phyloP scores from a whole-genome alignment of 768 basidiomycete species.

The Leccinum aurantiacum region DNA sequence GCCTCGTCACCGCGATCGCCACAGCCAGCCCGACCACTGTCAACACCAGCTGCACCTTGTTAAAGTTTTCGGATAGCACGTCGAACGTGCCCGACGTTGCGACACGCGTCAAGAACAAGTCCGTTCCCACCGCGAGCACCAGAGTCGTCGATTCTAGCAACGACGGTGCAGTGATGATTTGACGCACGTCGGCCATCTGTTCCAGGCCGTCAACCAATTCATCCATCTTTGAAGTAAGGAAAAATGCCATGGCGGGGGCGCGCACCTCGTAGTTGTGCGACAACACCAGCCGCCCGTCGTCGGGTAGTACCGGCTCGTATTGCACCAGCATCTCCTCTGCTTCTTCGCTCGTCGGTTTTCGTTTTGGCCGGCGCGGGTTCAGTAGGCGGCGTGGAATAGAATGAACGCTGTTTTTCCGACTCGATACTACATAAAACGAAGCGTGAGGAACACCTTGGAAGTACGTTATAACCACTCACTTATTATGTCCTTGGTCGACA shows the following conservation, averaged over 20 bases:
- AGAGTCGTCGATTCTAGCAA: constrained; percentile 91
- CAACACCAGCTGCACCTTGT: constrained; percentile 86
- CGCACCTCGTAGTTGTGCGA: constrained; percentile 57
- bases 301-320: constrained; percentile 77
- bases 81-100: constrained; percentile 92
- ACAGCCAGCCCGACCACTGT: constrained; percentile 70
- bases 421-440: constrained; percentile 61
- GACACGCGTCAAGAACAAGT: constrained; percentile 84
- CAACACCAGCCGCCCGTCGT: constrained; percentile 60
- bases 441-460: not conserved
- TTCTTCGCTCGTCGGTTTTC: constrained; percentile 74
- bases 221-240: not conserved
- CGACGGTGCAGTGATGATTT: constrained; percentile 77
- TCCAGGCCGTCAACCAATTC: not conserved
- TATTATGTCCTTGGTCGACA: constrained; percentile 82
- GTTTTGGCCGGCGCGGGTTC: constrained; percentile 80
- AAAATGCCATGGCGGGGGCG: constrained; percentile 22
- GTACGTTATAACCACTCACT: constrained; percentile 46
- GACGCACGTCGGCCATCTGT: constrained; percentile 67
- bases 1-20: constrained; percentile 80
- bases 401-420: constrained; percentile 68
- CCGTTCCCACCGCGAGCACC: constrained; percentile 82
- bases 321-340: constrained; percentile 82
- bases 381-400: constrained; percentile 71
- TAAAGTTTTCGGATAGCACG: constrained; percentile 87